Conservation (phyloP, 1,284 basidiomycete species). For the Rhodotorula mucilaginosa region DNA sequence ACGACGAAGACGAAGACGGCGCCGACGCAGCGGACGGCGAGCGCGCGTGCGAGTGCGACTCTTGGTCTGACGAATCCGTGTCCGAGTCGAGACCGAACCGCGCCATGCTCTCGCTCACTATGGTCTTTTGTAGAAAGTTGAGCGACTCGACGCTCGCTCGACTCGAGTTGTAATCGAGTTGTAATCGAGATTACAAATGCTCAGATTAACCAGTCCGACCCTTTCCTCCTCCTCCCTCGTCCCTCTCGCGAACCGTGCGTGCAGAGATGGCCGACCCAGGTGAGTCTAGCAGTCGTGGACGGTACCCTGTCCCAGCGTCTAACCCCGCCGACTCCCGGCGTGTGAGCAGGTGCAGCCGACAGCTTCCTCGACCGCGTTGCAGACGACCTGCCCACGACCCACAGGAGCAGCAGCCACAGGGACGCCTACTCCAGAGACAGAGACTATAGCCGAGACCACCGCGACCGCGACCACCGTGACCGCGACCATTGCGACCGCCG, state of each 20-base stretch:
- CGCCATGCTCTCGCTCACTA: constrained; percentile 13
- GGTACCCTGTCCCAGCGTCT: background rate
- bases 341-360: constrained; percentile 6
- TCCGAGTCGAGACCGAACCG: constrained; percentile 36
- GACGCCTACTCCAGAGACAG: background rate
- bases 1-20: constrained; percentile 12
- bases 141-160: background rate
- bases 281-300: background rate
- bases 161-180: background rate
- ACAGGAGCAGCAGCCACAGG: constrained; percentile 7
- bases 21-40: background rate
- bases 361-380: constrained; percentile 18
- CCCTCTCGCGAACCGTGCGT: background rate
- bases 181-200: background rate
- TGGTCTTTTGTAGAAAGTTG: background rate
- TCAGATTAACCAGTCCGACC: background rate
- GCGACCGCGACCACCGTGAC: background rate
- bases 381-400: background rate
- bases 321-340: no score
- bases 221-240: no score
- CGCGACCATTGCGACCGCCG: constrained; percentile 4
- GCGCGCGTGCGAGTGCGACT: background rate
- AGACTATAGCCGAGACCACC: background rate
- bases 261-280: constrained; percentile 1
- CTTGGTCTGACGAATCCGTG: constrained; percentile 3